Percentiles rank a stretch among this genome's conserved stretches.
Evolutionary conservation across 139 green algal species (phyloP).

Genomic region (Ulvella scutata): DNA sequence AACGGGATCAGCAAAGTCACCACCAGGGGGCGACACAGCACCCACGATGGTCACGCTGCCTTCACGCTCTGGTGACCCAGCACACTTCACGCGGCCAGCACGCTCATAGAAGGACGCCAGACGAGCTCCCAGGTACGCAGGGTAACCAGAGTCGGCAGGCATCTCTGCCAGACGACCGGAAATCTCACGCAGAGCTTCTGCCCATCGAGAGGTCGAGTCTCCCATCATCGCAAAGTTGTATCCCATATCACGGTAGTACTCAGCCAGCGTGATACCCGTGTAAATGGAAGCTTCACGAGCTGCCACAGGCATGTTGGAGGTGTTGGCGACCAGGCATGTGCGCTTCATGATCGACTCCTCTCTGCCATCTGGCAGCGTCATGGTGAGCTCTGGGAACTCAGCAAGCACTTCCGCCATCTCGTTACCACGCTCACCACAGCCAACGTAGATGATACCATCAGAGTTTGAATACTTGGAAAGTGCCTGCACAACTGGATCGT

Average conservation of each 20-base stretch:
- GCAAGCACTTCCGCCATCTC: constrained; percentile 68
- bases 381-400: constrained; percentile 94
- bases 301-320: constrained; percentile 98
- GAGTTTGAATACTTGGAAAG: constrained; percentile 98
- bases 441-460: constrained; percentile 98
- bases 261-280: constrained; percentile 96
- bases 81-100: constrained; percentile 82
- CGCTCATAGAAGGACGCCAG: constrained; percentile 98
- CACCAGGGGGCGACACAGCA: constrained; percentile 90
- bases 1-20: constrained; percentile 97
- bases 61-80: constrained; percentile 80
- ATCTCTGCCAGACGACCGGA: constrained; percentile 96
- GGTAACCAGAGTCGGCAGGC: constrained; percentile 81
- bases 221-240: constrained; percentile 98
- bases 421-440: constrained; percentile 88
- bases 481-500: no score
- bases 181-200: constrained; percentile 97
- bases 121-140: constrained; percentile 37
- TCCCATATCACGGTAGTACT: constrained; percentile 99
- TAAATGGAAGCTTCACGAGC: constrained; percentile 99
- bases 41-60: constrained; percentile 96
- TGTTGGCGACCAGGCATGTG: constrained; percentile 96
- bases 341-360: constrained; percentile 99
- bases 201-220: constrained; percentile 95
- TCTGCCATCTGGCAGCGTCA: constrained; percentile 89